Base-by-base conservation (phyloP, 1,139 yeast genomes). In the Debaryomyces robertsiae region DNA sequence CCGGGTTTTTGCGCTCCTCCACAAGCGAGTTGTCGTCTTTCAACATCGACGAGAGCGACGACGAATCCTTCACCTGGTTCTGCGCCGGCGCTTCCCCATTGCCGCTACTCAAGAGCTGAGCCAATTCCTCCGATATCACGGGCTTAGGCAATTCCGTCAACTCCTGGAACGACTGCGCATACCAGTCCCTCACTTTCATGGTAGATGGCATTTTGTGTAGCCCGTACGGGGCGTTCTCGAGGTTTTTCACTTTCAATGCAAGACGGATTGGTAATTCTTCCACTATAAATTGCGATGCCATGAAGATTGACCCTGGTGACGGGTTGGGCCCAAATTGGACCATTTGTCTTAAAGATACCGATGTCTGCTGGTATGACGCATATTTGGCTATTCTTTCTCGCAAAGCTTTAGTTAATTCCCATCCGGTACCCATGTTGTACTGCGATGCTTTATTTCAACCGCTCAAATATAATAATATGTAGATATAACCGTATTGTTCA, bases 271-370 rank as follows among this genome's bases (percentile, higher is more conserved):
- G 96, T 34, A 90, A 73, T 60, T 90, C 96, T 56, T 87, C 90
- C 2, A 86, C 89, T 10, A 88, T 82, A 60, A 89, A 89, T 60
- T 84, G 88, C 10, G 93, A 84, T 1, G 95, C 96, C 40, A 88
- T 75, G 58, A 85, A 89, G 34, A 89, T 69, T 6, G 88, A 81
- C 2, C 94, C 95, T 11, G 86, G 88, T 22, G 79, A 75, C 3
- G 95, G 93, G 37, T 75, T 70, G 9, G 83, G 81, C 3, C 96
- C 96, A 65, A 88, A 87, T 59, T 86, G 93, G n/a, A 89, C 96
- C 96, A 89, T 88, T 60, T 87, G 96, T 44, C 90, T 73, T 46
- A 89, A 67, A 2, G 91, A 83, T 4, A 89, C 88, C 1, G 95
- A 90, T 1, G 95, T 87, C 45, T 93, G 95, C 18, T 89, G 86